Base-by-base conservation (phyloP, 169 alveolate species). In the Cryptosporidium tyzzeri region DNA sequence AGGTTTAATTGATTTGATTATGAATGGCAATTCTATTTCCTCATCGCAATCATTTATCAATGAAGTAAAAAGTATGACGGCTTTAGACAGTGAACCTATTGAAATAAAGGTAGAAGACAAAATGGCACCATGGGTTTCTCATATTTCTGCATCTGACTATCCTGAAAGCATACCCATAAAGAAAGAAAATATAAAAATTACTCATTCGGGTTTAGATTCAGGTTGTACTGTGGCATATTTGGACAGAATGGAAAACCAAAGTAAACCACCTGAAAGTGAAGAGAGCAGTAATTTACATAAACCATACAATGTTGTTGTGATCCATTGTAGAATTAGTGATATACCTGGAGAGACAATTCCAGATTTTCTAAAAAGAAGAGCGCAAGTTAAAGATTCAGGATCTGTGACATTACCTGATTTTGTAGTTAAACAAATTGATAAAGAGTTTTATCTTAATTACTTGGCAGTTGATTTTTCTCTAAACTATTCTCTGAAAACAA, bases 161-260 rank as follows among this genome's bases (percentile, higher is more conserved):
- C 86, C 86, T 0, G 86, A 23, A 21, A 73, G 86, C n/a, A 73
- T 73, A 37, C 10, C 14, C 0, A 10, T 73, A 23, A 51, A 73
- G 12, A 73, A 53, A 21, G 37, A n/a, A 23, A 26, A 37, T 8
- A 41, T 55, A 6, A 58, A 29, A 4, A 29, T 62, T 12, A 39
- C 62, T n/a, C 33, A 69, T n/a, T 21, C 6, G 23, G 37, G 55
- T 10, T 39, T 62, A 33, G 86, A 59, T 33, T 55, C 70, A 3
- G 70, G 70, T 62, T 80, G 89, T 45, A 62, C 29, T 7, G 69
- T 80, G 1, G 89, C 89, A 23, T 80, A 58, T 62, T 26, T 80
- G 18, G 89, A 80, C 23, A 45, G 31, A 29, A 31, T 31, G 0
- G 70, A 14, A 26, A 39, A 31, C 6, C 39, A n/a, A 18, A 21